Percentiles rank a stretch among this genome's conserved stretches.
Evolutionary conservation across 2,329 filamentous ascomycete genomes (phyloP).

Genomic region (Talaromyces sp.): DNA sequence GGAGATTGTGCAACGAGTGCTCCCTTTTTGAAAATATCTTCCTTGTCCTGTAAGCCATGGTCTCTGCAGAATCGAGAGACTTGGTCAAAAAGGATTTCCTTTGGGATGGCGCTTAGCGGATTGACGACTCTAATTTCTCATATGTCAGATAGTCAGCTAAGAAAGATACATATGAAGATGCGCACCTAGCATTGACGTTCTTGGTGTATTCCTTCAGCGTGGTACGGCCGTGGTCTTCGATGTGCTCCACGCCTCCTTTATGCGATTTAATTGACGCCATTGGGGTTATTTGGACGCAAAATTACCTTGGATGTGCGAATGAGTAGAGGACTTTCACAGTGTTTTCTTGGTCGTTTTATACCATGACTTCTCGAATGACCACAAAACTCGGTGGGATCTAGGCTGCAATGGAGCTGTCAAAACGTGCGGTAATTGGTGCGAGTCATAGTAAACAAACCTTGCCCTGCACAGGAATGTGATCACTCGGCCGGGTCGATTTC

Average conservation of each 20-base stretch:
- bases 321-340: too few relatives aligned
- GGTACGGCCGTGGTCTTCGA: constrained; percentile 10
- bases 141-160: not conserved
- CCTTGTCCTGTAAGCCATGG: constrained; percentile 42
- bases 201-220: constrained; percentile 11
- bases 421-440: not conserved
- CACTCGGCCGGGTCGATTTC: not conserved
- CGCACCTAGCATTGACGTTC: constrained; percentile 15
- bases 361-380: not conserved
- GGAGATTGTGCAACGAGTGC: constrained; percentile 49
- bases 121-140: constrained; percentile 39
- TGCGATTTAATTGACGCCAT: not conserved
- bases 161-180: not conserved
- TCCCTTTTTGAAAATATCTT: constrained; percentile 46
- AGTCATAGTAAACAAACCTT: not conserved
- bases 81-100: constrained; percentile 46
- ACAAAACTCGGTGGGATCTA: not conserved
- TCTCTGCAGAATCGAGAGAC: constrained; percentile 49
- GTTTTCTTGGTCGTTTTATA: not conserved
- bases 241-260: constrained; percentile 12
- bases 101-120: constrained; percentile 48
- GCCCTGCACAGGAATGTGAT: not conserved
- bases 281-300: not conserved
- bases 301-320: not conserved
- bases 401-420: not conserved